Evolutionary conservation across 2,329 filamentous ascomycete species (phyloP).

Genomic region (Fusarium secorum): DNA sequence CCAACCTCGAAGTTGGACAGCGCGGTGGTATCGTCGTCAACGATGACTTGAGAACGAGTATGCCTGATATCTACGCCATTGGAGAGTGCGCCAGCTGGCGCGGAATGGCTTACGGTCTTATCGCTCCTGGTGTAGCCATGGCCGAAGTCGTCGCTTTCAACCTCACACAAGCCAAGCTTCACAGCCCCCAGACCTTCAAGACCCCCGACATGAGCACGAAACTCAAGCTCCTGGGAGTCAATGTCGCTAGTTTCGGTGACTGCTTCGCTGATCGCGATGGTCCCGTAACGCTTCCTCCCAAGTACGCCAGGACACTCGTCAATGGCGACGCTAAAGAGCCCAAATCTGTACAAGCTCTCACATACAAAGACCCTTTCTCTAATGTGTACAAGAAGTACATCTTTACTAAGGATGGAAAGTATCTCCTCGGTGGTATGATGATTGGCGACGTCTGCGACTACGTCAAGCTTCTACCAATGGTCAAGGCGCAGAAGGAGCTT

Average conservation of each 20-base stretch:
- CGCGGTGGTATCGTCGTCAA: conserved; percentile 78
- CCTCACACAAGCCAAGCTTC: conserved; percentile 80
- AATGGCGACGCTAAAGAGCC: conserved; percentile 31
- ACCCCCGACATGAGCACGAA: conserved; percentile 90
- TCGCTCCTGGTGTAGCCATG: conserved; percentile 91
- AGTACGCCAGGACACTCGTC: conserved; percentile 50
- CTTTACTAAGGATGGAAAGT: conserved; percentile 89
- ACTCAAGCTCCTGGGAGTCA: conserved; percentile 86
- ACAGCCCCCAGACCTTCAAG: conserved; percentile 75
- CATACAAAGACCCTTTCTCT: conserved; percentile 87
- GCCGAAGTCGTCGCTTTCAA: conserved; percentile 92
- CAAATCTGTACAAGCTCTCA: conserved; percentile 80
- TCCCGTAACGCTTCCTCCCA: conserved; percentile 74
- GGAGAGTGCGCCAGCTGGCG: conserved; percentile 93
- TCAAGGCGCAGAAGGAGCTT: conserved; percentile 81
- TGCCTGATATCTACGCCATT: conserved; percentile 80
- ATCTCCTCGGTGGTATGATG: conserved; percentile 95
- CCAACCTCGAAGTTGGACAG: conserved; percentile 76
- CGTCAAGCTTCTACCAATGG: conserved; percentile 85
- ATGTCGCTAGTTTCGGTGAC: conserved; percentile 92
- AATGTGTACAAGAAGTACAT: conserved; percentile 94
- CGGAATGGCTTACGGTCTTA: conserved; percentile 85
- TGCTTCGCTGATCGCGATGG: conserved; percentile 92
- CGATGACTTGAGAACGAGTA: conserved; percentile 72
- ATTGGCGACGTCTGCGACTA: conserved; percentile 93